These are phyloP conservation scores for Bisporella sp. DNA, from an alignment of 2,329 filamentous ascomycete species.

Conservation along the genomic window DNA sequence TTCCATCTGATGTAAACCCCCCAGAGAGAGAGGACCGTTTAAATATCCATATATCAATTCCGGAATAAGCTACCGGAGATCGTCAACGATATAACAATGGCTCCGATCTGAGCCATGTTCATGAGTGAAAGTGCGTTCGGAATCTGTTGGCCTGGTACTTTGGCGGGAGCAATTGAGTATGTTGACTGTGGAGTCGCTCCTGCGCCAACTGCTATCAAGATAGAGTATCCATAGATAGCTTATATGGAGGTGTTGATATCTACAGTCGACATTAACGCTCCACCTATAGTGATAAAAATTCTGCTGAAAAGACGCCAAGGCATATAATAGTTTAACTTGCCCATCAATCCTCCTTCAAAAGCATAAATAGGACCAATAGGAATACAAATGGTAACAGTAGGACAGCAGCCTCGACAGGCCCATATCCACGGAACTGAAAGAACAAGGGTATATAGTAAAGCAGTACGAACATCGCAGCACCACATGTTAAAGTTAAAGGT, in stretches of 20 bases:
- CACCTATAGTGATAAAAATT: slow-evolving; percentile 29
- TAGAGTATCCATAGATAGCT: not conserved
- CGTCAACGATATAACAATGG: not conserved
- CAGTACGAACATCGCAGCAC: not conserved
- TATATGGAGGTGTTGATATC: not conserved
- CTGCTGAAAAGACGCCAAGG: slow-evolving; percentile 33
- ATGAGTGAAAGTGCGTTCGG: not conserved
- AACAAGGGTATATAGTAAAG: not conserved
- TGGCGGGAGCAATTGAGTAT: not conserved
- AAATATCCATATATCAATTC: too few species aligned
- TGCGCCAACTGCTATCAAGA: not conserved
- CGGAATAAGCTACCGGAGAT: not conserved
- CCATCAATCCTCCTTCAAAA: slow-evolving; percentile 32
- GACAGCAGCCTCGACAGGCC: slow-evolving; percentile 34
- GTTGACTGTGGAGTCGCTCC: not conserved
- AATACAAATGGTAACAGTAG: slow-evolving; percentile 35
- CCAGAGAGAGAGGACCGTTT: too few species aligned
- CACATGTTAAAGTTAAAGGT: not conserved
- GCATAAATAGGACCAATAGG: slow-evolving; percentile 27
- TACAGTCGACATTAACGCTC: slow-evolving; percentile 26
- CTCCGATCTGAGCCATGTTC: not conserved
- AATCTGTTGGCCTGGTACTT: not conserved
- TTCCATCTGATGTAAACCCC: too few species aligned
- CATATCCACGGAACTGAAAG: slow-evolving; percentile 20
- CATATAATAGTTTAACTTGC: slow-evolving; percentile 31